phyloP scores from a whole-genome alignment of 2,329 filamentous ascomycete genomes.

The Monilinia fructigena region DNA sequence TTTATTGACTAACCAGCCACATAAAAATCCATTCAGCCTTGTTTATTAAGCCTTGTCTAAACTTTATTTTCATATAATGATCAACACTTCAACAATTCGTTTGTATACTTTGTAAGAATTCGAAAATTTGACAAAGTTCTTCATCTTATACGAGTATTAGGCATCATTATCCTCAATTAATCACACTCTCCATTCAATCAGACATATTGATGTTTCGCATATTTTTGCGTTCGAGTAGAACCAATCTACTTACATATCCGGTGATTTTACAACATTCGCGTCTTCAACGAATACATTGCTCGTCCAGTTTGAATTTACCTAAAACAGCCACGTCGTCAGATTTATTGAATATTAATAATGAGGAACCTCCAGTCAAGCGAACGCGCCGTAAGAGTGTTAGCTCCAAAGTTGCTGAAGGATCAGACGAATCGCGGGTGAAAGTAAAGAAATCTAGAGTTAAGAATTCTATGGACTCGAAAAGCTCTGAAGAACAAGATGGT shows the following conservation, averaged over 20 bases:
- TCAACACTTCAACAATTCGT: not conserved
- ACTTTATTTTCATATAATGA: not conserved
- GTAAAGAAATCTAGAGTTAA: not conserved
- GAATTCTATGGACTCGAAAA: not conserved
- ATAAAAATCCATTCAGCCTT: not conserved
- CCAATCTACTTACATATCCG: conserved; percentile 19
- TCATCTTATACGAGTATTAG: not conserved
- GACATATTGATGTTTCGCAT: conserved; percentile 33
- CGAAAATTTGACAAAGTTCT: not conserved
- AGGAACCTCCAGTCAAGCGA: not conserved
- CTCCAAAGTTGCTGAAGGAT: not conserved
- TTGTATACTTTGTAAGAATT: not conserved
- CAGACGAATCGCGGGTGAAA: not conserved
- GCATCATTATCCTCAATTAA: not conserved
- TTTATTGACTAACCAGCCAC: not conserved
- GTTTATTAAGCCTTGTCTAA: not conserved
- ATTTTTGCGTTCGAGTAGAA: conserved; percentile 22
- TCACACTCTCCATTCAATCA: not conserved
- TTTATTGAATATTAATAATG: not conserved
- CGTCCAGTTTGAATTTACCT: not conserved
- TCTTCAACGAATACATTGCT: conserved; percentile 3
- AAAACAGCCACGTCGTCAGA: not conserved
- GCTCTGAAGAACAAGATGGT: not conserved
- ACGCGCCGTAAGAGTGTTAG: conserved; percentile 3
- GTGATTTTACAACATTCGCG: not conserved